Evolutionary conservation across 2,329 filamentous ascomycete genomes (phyloP).

Genomic region (Penicillium sp.): DNA sequence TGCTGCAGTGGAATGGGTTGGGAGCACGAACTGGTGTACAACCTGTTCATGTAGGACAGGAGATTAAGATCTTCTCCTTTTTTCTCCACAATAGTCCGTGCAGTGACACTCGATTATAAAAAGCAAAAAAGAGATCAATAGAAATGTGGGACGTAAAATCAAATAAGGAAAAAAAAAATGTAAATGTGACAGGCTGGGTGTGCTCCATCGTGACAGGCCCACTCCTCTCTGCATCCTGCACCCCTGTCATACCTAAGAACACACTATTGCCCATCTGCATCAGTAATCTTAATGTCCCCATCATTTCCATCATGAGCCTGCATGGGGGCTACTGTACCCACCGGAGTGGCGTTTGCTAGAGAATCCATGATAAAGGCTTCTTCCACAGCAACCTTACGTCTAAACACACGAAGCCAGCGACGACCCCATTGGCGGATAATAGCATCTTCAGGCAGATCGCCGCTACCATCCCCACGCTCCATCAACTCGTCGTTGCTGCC

Average conservation of each 20-base stretch:
- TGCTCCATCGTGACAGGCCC: neutral
- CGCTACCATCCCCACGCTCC: slow-evolving; percentile 61
- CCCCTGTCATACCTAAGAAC: neutral
- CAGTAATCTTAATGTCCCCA: slow-evolving; percentile 34
- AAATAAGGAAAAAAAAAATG: neutral
- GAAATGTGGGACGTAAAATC: neutral
- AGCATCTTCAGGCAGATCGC: slow-evolving; percentile 55
- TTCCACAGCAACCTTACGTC: slow-evolving; percentile 79
- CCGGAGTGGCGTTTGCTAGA: slow-evolving; percentile 49
- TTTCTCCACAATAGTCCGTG: neutral
- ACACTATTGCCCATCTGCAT: slow-evolving; percentile 24
- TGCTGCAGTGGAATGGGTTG: neutral
- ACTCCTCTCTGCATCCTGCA: neutral
- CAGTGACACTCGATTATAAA: neutral
- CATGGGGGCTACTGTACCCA: slow-evolving; percentile 37
- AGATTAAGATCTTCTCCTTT: neutral
- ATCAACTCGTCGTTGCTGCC: slow-evolving; percentile 75
- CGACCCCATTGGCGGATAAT: slow-evolving; percentile 78
- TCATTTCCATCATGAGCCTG: slow-evolving; percentile 19
- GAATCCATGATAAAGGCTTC: slow-evolving; percentile 67
- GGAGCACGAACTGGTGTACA: slow-evolving; percentile 13
- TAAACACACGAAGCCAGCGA: slow-evolving; percentile 84
- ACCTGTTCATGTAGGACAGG: neutral
- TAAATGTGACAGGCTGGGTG: neutral
- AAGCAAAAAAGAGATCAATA: neutral